A percentile compares a stretch with the other conserved stretches of the same genome.
These are phyloP conservation scores for Sclerotinia borealis DNA, from an alignment of 2,329 filamentous ascomycete species.

Conservation along the genomic window DNA sequence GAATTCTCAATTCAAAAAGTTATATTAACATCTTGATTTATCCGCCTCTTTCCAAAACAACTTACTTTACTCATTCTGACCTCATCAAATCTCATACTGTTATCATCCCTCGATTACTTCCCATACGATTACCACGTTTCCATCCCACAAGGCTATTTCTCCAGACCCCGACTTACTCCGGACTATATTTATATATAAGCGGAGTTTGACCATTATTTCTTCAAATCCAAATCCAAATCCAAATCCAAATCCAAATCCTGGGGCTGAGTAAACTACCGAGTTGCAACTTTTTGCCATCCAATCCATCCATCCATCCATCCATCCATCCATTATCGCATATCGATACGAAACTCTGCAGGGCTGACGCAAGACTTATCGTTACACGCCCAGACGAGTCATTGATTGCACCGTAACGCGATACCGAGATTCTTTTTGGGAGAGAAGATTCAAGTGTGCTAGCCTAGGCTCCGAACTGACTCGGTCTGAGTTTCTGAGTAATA, in stretches of 20 bases:
- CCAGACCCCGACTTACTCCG: slow-evolving; percentile 5
- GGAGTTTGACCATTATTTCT: not conserved
- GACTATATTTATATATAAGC: slow-evolving; percentile 9
- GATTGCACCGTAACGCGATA: not conserved
- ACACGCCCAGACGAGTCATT: not conserved
- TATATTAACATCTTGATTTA: slow-evolving; percentile 4
- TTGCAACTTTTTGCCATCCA: no score
- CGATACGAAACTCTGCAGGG: slow-evolving; percentile 7
- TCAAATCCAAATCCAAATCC: no score
- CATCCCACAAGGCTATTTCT: not conserved
- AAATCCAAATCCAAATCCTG: no score
- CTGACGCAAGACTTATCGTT: slow-evolving; percentile 13
- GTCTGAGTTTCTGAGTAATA: not conserved
- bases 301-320: no score
- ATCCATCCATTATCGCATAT: not conserved
- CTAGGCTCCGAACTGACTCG: slow-evolving; percentile 5
- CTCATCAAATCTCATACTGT: slow-evolving; percentile 2
- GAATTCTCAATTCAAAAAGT: not conserved
- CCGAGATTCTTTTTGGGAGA: slow-evolving; percentile 2
- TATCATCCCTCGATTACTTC: not conserved
- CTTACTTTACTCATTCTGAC: not conserved
- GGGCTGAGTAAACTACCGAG: slow-evolving; percentile 7
- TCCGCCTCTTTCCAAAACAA: not conserved
- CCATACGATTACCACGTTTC: not conserved
- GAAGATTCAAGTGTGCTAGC: not conserved